A percentile compares a stretch with the other conserved stretches of the same genome.
Evolutionary conservation across 139 green algal species (phyloP).

Genomic region (Tetraselmis chui): DNA sequence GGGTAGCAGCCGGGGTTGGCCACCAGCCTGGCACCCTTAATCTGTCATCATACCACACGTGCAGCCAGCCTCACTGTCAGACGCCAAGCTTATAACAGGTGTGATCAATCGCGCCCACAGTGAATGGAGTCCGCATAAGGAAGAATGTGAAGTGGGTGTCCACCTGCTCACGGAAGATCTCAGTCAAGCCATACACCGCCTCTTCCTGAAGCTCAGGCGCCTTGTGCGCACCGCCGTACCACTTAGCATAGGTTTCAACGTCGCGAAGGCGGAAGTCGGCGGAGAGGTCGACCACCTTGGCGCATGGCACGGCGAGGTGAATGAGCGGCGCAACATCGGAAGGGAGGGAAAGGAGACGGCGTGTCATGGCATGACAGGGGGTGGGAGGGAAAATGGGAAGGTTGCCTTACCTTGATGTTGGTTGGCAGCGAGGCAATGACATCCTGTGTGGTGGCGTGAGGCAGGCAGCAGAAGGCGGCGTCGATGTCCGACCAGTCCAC

Average conservation of each 20-base stretch:
- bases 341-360: too few species aligned
- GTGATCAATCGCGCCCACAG: too few species aligned
- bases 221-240: constrained; percentile 87
- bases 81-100: too few species aligned
- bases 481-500: constrained; percentile 79
- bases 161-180: constrained; percentile 72
- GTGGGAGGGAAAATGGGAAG: too few species aligned
- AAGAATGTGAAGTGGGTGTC: constrained; percentile 10
- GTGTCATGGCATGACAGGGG: too few species aligned
- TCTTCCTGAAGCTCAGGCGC: constrained; percentile 90
- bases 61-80: too few species aligned
- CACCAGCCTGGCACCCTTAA: constrained; percentile 77
- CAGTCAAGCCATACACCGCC: constrained; percentile 94
- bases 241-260: constrained; percentile 81
- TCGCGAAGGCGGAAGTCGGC: constrained; percentile 91
- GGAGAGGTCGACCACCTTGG: constrained; percentile 82
- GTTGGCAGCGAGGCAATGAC: constrained; percentile 72
- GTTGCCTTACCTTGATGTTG: constrained; percentile 83
- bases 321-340: too few species aligned
- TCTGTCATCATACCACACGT: constrained; percentile 1
- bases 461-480: constrained; percentile 95
- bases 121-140: too few species aligned
- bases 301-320: too few species aligned
- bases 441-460: constrained; percentile 90
- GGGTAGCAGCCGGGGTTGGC: constrained; percentile 98